These are phyloP conservation scores for Globisporangium takayamanum DNA, from an alignment of 352 stramenopile species.

Conservation along the genomic window DNA sequence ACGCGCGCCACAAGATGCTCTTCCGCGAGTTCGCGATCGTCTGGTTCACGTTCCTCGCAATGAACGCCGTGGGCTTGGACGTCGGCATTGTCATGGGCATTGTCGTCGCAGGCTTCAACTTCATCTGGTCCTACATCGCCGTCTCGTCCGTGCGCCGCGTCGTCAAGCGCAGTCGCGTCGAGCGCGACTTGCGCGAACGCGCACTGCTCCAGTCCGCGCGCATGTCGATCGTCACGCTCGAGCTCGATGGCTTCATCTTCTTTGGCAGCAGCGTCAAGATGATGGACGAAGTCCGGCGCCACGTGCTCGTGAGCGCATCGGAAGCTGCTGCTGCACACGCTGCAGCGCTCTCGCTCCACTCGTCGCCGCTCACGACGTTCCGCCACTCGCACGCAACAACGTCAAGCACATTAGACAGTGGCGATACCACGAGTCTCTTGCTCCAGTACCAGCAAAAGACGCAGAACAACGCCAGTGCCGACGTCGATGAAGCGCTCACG, in stretches of 20 bases:
- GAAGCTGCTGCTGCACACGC: constrained; percentile 13
- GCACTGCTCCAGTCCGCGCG: constrained; percentile 62
- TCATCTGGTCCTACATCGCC: constrained; percentile 79
- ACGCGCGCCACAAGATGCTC: constrained; percentile 83
- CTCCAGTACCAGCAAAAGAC: not conserved
- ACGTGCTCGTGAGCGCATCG: constrained; percentile 55
- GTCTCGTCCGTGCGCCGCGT: constrained; percentile 68
- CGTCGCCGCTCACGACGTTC: constrained; percentile 9
- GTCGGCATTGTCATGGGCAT: constrained; percentile 93
- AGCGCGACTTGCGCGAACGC: constrained; percentile 70
- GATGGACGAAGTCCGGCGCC: constrained; percentile 81
- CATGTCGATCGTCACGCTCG: constrained; percentile 80
- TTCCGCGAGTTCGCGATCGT: constrained; percentile 91
- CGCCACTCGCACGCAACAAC: constrained; percentile 5
- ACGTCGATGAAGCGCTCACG: constrained; percentile 36
- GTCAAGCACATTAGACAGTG: not conserved
- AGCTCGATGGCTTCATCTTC: constrained; percentile 85
- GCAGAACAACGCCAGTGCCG: not conserved
- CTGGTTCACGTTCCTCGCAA: constrained; percentile 91
- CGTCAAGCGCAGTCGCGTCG: constrained; percentile 75
- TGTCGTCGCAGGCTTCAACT: constrained; percentile 84
- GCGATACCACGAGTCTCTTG: not conserved
- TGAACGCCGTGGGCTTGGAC: constrained; percentile 93
- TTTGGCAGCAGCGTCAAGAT: constrained; percentile 85
- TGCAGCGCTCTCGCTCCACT: constrained; percentile 3